phyloP scores from a whole-genome alignment of 495 filamentous ascomycete species.

The Pseudevernia furfuracea region DNA sequence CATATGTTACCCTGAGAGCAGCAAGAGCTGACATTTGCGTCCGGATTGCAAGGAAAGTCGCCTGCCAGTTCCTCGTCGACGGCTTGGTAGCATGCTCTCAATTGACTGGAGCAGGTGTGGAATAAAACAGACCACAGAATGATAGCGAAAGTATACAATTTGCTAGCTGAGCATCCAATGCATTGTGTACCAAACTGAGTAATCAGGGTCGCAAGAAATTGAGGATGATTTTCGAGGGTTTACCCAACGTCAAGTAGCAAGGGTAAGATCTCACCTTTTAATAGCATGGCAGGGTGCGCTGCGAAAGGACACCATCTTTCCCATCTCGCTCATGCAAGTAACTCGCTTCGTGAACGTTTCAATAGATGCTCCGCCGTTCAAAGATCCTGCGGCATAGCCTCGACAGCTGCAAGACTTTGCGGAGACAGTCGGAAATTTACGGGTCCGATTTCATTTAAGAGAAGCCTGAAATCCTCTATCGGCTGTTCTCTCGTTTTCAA shows the following conservation, averaged over 20 bases:
- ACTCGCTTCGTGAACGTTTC: too few relatives aligned
- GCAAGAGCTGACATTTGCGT: conserved; percentile 8
- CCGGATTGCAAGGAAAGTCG: conserved; percentile 4
- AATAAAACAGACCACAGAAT: not conserved
- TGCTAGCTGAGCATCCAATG: not conserved
- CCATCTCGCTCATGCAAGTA: too few relatives aligned
- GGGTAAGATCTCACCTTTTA: not conserved
- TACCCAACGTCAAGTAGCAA: not conserved
- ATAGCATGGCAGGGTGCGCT: too few relatives aligned
- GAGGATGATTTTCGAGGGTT: not conserved
- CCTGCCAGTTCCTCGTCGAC: not conserved
- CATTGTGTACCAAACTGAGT: not conserved
- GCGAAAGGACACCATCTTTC: too few relatives aligned
- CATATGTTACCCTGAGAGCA: not conserved
- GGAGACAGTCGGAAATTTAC: too few relatives aligned
- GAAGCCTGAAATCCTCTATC: too few relatives aligned
- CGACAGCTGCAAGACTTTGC: too few relatives aligned
- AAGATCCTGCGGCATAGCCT: too few relatives aligned
- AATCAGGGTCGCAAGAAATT: not conserved
- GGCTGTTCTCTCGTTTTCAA: too few relatives aligned
- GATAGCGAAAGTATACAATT: not conserved
- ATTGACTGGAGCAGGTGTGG: not conserved
- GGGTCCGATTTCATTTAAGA: too few relatives aligned
- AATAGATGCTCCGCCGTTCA: too few relatives aligned
- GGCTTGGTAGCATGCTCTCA: not conserved